Percentiles rank a stretch among this genome's conserved stretches.
Conservation (phyloP, 1,284 basidiomycete species). For the Golubevia sp. region DNA sequence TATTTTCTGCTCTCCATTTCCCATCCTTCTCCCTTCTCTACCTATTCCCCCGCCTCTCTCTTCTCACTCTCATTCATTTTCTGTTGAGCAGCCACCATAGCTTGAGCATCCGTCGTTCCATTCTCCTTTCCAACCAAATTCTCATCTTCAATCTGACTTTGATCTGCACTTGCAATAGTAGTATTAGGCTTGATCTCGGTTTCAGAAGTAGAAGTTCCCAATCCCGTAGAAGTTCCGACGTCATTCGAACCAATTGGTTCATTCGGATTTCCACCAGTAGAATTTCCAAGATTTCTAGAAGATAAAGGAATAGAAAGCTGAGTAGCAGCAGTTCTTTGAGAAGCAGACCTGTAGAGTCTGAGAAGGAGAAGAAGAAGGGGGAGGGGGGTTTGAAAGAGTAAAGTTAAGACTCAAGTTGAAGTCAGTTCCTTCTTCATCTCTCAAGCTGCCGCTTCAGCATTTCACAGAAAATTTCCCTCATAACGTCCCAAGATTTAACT, state of each 20-base stretch:
- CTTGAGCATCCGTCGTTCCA: not conserved
- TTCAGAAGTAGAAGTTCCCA: not conserved
- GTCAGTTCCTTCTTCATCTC: not conserved
- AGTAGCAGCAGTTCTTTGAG: constrained; percentile 44
- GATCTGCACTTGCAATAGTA: too few relatives aligned
- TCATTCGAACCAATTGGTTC: not conserved
- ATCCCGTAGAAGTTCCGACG: not conserved
- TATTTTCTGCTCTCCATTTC: too few relatives aligned
- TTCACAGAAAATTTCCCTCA: not conserved
- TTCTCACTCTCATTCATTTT: not conserved
- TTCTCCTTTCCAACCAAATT: not conserved
- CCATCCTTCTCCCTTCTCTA: not conserved
- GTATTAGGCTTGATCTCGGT: too few relatives aligned
- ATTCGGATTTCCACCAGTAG: not conserved
- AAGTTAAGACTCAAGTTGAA: not conserved
- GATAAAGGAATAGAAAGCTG: constrained; percentile 45
- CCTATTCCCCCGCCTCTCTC: not conserved
- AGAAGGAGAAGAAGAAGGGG: constrained; percentile 16
- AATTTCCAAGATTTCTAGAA: not conserved
- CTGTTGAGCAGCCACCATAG: not conserved
- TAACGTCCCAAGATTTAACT: constrained; percentile 1
- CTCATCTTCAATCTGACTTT: not conserved
- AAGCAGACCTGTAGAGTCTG: constrained; percentile 45
- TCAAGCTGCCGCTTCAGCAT: not conserved
- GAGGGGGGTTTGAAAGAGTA: constrained; percentile 12